Percentiles rank a stretch among this genome's conserved stretches.
Evolutionary conservation across 2,329 filamentous ascomycete genomes (phyloP).

Genomic region (Teratosphaeria viscida): DNA sequence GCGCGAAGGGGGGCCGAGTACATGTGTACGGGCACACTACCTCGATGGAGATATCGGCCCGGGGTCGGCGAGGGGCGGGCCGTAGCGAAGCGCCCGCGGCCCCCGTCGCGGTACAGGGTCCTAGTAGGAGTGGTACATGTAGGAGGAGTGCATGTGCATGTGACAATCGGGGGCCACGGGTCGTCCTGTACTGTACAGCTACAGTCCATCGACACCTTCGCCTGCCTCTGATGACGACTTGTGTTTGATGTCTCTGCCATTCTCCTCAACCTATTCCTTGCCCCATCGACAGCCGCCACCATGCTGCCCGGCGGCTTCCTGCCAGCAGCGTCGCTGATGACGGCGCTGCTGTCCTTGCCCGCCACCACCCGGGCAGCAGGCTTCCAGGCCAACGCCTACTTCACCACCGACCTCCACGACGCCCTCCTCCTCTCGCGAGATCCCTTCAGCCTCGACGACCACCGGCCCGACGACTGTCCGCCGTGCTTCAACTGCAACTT

Average conservation of each 20-base stretch:
- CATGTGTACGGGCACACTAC: background rate
- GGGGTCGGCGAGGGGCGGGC: no score
- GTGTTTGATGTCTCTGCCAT: background rate
- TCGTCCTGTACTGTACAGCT: background rate
- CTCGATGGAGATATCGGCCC: background rate
- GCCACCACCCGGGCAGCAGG: conserved; percentile 8
- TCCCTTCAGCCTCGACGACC: conserved; percentile 54
- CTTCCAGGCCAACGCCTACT: conserved; percentile 16
- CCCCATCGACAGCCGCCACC: conserved; percentile 1
- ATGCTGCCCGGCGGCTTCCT: conserved; percentile 15
- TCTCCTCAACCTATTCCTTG: background rate
- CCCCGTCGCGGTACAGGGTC: no score
- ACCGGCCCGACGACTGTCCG: conserved; percentile 66
- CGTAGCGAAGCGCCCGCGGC: no score
- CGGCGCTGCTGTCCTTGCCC: conserved; percentile 15
- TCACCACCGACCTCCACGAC: conserved; percentile 15
- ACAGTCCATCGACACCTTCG: background rate
- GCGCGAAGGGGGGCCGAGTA: background rate
- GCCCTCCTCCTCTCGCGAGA: conserved; percentile 16
- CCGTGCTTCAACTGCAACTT: conserved; percentile 98
- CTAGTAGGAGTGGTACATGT: no score
- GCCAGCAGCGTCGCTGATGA: conserved; percentile 11
- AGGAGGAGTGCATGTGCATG: background rate
- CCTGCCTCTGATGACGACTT: background rate
- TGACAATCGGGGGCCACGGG: background rate